Base-by-base conservation (phyloP, 176 grass and related monocot genomes). In the Avena eriantha region DNA sequence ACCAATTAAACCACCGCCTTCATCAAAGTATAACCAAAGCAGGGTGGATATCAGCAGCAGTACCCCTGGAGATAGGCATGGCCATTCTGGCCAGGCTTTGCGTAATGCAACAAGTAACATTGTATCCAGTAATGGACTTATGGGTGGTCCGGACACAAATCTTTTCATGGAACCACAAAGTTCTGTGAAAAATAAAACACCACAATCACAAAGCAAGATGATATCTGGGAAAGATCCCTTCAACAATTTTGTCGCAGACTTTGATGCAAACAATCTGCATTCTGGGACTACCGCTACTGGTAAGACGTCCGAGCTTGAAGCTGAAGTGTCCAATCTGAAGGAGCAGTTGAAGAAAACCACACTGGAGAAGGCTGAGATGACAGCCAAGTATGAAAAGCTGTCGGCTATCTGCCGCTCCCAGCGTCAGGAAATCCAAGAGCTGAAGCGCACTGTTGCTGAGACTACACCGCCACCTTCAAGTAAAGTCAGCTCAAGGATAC, bases 321-420 rank as follows among this genome's bases (percentile, higher is more conserved):
- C 75, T 18, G 88, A 97, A 83, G 61, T 94, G 49, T 76, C 70
- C 45, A 90, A n/a, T 80, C 83, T 97, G 80, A 97, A 90, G 85
- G 88, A 97, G 65, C 89, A 94, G 87, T 82, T 97, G 80, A 92
- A 92, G 86, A 88, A 90, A 87, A 91, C 88, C 69, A 91, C 87
- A 34, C 59, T 84, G 47, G 95, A 90, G 77, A 97, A 97, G 85
- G 73, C 23, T 4, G 95, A 97, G 79, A 97, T 97, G 78, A 92
- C 90, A 80, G 82, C 91, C 15, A 97, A 94, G 77, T 94, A 74
- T 83, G 94, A 94, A 84, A 92, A 97, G 86, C 71, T 94, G 49
- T 87, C 94, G 54, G 86, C 94, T 80, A 94, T 97, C 14, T 97
- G 92, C 60, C 90, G 83, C 21, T 94, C 94, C 33, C 95, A 97